phyloP scores from a whole-genome alignment of 352 stramenopile genomes.

The Globisporangium emineosum region DNA sequence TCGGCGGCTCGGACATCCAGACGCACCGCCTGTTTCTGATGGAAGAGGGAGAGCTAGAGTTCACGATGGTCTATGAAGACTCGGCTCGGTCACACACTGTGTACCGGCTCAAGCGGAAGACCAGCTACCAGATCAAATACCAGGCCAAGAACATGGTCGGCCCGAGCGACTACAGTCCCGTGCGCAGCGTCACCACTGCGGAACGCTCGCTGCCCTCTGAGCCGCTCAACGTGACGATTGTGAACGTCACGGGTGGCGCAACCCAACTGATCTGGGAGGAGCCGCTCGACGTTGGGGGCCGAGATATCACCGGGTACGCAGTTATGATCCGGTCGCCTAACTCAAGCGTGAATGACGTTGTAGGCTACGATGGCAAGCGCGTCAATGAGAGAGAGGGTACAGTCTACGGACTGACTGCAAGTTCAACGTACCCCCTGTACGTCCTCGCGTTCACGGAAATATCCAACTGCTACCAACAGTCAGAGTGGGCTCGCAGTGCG shows the following conservation, averaged over 20 bases:
- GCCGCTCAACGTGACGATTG: constrained; percentile 28
- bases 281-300: constrained; percentile 52
- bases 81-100: constrained; percentile 19
- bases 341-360: neutral
- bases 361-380: constrained; percentile 52
- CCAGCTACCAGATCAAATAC: constrained; percentile 45
- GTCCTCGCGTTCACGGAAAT: constrained; percentile 34
- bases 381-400: constrained; percentile 17
- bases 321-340: constrained; percentile 27
- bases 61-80: constrained; percentile 30
- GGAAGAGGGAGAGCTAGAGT: constrained; percentile 21
- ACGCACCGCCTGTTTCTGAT: constrained; percentile 39
- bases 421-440: constrained; percentile 30
- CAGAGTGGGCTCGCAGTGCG: constrained; percentile 21
- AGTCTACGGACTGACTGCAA: constrained; percentile 28
- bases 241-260: constrained; percentile 36
- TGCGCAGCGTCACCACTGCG: constrained; percentile 28
- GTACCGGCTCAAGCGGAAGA: constrained; percentile 32
- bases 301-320: constrained; percentile 41
- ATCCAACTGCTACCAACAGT: constrained; percentile 28
- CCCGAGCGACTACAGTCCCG: constrained; percentile 30
- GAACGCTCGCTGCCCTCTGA: constrained; percentile 39
- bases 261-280: constrained; percentile 42
- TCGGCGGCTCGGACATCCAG: constrained; percentile 42
- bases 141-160: constrained; percentile 46